Evolutionary conservation across 306 rosid species (phyloP).

Genomic region (Begonia loranthoides): DNA sequence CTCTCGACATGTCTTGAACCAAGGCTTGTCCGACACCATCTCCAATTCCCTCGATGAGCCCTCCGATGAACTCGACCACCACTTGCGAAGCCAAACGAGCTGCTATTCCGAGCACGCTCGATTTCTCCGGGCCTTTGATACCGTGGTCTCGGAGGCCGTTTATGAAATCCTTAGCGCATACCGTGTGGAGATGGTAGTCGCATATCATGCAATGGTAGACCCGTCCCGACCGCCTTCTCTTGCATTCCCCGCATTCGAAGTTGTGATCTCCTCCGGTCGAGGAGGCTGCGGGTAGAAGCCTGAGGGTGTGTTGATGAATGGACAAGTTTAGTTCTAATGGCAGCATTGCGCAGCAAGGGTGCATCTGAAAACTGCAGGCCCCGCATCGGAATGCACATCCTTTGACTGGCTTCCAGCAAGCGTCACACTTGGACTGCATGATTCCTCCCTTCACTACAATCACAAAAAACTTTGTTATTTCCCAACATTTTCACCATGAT

Average conservation of each 20-base stretch:
- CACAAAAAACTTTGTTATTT: not conserved
- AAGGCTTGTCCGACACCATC: constrained; percentile 68
- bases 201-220: constrained; percentile 57
- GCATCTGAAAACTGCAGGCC: constrained; percentile 68
- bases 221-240: constrained; percentile 45
- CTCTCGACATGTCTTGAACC: constrained; percentile 41
- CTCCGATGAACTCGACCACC: constrained; percentile 53
- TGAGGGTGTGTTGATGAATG: constrained; percentile 45
- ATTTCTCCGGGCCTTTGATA: constrained; percentile 26
- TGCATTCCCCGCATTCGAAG: constrained; percentile 51
- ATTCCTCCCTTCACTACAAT: constrained; percentile 41
- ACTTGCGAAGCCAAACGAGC: constrained; percentile 75
- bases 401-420: constrained; percentile 50
- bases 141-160: constrained; percentile 66
- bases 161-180: constrained; percentile 52
- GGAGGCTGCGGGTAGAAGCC: constrained; percentile 18
- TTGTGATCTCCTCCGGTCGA: not conserved
- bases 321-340: constrained; percentile 24
- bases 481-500: too few species aligned
- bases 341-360: constrained; percentile 79
- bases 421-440: constrained; percentile 62
- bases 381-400: constrained; percentile 58
- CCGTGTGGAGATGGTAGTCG: constrained; percentile 54
- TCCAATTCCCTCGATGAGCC: constrained; percentile 64
- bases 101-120: constrained; percentile 35